Evolutionary conservation across 208 protist species (phyloP), one percentile per base, ranked within the genome.

Genomic region (Crithidia brevicula): DNA sequence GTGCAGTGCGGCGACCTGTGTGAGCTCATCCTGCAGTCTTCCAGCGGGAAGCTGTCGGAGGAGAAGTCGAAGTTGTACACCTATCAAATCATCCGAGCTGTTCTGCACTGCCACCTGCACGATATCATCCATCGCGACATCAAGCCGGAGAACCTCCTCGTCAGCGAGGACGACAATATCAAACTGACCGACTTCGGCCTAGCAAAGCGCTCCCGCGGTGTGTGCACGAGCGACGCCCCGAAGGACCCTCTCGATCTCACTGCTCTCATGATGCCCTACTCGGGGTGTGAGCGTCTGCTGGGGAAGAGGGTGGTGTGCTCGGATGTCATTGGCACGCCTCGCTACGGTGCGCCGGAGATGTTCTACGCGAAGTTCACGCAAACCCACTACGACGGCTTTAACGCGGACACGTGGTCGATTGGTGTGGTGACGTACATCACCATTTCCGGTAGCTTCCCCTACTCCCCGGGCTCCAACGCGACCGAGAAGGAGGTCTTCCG

Each of bases 341-440:
- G 92, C 53, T 97, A 97, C 69, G 92, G 88, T 31, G 85, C 92
- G 8, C 92, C 92, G 5, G 89, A 97, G 70, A 95, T 97, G 88
- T 96, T 96, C 66, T 93, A 94, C 74, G 92, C 89, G 38, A 95
- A 97, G 69, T 96, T 97, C 72, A 94, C 90, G 34, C 86, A 94
- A 57, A 93, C 85, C 23, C 86, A 92, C 65, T 98, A 98, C 77
- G 95, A 98, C 61, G 97, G 95, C 27, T 97, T 96, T 62, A 85
- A 85, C 72, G 91, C 96, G 18, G 98, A 99, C 82, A 92, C 98
- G 50, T 99, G 98, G 97, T 96, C 91, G 11, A 91, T 98, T 25
- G 98, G 98, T 18, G 95, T 99, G 3, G 96, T 99, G 23, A 91
- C 99, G 4, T 99, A 97, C 82, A 98, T 99, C 22, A 93, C 98